Percentiles rank a stretch among this genome's conserved stretches.
Conservation (phyloP, 805 yeast species). For the Middelhovenomyces tepae region DNA sequence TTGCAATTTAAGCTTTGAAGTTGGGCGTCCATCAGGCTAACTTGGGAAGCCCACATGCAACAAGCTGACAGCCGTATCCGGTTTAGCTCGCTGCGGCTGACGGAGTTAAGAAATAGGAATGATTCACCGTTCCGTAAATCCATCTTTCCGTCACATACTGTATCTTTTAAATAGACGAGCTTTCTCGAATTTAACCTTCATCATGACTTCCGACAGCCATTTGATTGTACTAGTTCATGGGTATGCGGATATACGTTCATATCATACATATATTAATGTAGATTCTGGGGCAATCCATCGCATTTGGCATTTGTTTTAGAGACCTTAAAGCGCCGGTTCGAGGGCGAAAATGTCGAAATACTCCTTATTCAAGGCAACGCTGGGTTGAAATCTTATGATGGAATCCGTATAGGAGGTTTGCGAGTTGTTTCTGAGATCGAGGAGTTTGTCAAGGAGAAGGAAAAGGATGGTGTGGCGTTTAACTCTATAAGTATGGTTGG, state of each 20-base stretch:
- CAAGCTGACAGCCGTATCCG: too few species aligned
- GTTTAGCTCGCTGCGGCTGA: conserved; percentile 1
- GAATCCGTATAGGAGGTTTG: conserved; percentile 56
- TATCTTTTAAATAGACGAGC: conserved; percentile 5
- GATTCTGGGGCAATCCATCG: conserved; percentile 57
- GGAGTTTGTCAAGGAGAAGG: conserved; percentile 30
- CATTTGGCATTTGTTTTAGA: conserved; percentile 45
- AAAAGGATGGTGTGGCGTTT: conserved; percentile 35
- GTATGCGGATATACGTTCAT: conserved; percentile 26
- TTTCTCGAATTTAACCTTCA: neutral
- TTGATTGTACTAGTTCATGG: conserved; percentile 72
- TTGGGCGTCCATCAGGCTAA: too few species aligned
- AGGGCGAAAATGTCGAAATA: conserved; percentile 24
- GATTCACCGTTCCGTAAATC: too few species aligned
- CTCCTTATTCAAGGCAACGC: conserved; percentile 50
- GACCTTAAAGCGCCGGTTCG: conserved; percentile 33
- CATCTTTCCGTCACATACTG: too few species aligned
- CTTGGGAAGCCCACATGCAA: too few species aligned
- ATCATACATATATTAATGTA: conserved; percentile 10
- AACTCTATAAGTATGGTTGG: conserved; percentile 68
- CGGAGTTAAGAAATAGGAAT: too few species aligned
- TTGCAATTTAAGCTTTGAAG: too few species aligned
- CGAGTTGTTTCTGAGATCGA: conserved; percentile 59
- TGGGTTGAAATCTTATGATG: conserved; percentile 76
- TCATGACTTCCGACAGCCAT: conserved; percentile 31